Evolutionary conservation across 1,284 basidiomycete genomes (phyloP).

Genomic region (Ganoderma lucidum): DNA sequence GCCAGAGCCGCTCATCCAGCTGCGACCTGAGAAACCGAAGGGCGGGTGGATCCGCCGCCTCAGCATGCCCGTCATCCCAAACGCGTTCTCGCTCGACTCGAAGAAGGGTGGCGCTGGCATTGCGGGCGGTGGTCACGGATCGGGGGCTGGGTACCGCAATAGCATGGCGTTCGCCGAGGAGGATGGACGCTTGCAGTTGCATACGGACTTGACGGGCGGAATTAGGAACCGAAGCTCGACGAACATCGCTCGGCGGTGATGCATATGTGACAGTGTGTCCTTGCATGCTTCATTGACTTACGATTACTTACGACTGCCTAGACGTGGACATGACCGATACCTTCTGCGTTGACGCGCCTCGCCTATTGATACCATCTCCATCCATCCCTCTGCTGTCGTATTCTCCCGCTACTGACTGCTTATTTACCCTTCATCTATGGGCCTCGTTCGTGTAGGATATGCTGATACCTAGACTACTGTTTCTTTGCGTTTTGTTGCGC

Average conservation of each 20-base stretch:
- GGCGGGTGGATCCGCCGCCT: conserved; percentile 74
- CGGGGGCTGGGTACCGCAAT: conserved; percentile 30
- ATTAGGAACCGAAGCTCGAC: conserved; percentile 39
- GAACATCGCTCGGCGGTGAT: conserved; percentile 39
- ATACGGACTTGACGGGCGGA: conserved; percentile 32
- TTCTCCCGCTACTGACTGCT: not conserved
- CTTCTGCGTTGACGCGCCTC: conserved; percentile 3
- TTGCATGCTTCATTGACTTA: not conserved
- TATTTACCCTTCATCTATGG: conserved; percentile 6
- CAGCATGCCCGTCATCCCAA: conserved; percentile 75
- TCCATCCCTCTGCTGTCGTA: not conserved
- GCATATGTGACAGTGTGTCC: not conserved
- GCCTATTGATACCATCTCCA: not conserved
- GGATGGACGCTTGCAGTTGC: conserved; percentile 34
- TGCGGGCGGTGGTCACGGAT: conserved; percentile 26
- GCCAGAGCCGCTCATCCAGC: conserved; percentile 49
- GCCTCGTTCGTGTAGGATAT: not conserved
- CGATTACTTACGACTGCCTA: conserved; percentile 3
- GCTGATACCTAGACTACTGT: not conserved
- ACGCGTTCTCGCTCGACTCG: conserved; percentile 55
- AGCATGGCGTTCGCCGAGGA: conserved; percentile 41
- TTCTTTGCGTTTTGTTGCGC: not conserved
- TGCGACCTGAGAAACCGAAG: conserved; percentile 64
- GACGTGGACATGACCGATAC: conserved; percentile 13
- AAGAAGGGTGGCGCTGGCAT: conserved; percentile 43